phyloP scores from a whole-genome alignment of 2,329 filamentous ascomycete genomes.

The Beauveria sp. region DNA sequence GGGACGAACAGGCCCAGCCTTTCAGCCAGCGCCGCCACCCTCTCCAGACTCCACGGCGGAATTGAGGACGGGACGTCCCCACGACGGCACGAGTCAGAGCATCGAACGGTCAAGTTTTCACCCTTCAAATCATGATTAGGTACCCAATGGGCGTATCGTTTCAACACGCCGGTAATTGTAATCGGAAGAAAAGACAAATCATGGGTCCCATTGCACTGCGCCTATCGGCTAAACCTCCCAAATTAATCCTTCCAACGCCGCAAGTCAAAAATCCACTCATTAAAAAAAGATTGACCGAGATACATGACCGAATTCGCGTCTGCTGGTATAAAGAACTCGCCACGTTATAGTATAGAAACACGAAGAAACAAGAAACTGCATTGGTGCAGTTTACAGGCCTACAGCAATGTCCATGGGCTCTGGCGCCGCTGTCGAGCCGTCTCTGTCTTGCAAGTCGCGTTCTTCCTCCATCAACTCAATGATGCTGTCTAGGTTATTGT shows the following conservation, averaged over 20 bases:
- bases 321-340: slow-evolving; percentile 2
- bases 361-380: neutral
- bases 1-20: too few relatives aligned
- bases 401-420: slow-evolving; percentile 20
- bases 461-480: slow-evolving; percentile 59
- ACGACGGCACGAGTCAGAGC: neutral
- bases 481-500: slow-evolving; percentile 53
- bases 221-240: neutral
- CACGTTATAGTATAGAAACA: neutral
- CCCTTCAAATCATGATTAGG: neutral
- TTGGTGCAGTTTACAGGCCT: neutral
- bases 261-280: neutral
- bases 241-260: neutral
- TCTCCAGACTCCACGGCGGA: neutral
- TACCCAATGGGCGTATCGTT: neutral
- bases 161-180: neutral
- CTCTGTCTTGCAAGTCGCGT: slow-evolving; percentile 35
- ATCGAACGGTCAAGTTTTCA: neutral
- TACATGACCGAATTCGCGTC: neutral
- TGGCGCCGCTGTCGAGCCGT: slow-evolving; percentile 21
- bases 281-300: neutral
- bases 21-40: neutral
- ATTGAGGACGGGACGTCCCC: too few relatives aligned
- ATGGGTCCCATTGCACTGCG: neutral
- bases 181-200: neutral